Percentiles rank a stretch among this genome's conserved stretches.
These are phyloP conservation scores for Butyriboletus loyo DNA, from an alignment of 768 basidiomycete species.

Conservation along the genomic window DNA sequence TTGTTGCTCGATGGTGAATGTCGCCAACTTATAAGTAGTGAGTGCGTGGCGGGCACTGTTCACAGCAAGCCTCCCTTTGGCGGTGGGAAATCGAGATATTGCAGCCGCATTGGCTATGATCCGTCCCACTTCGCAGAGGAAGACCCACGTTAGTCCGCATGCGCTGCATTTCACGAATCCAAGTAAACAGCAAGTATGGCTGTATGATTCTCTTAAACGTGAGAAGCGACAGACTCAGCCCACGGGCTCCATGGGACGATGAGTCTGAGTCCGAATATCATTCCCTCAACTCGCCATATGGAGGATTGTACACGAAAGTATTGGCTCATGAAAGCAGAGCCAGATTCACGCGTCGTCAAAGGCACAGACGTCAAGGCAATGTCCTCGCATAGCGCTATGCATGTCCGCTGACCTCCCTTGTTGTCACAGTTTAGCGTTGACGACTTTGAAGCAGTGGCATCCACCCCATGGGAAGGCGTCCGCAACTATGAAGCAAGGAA, in stretches of 20 bases:
- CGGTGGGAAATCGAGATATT: neutral
- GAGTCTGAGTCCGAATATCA: constrained; percentile 1
- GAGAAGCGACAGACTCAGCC: too few relatives aligned
- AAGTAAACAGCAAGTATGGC: too few relatives aligned
- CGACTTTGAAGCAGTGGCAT: constrained; percentile 70
- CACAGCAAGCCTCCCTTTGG: constrained; percentile 10
- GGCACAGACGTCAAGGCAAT: constrained; percentile 81
- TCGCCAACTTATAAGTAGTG: constrained; percentile 21
- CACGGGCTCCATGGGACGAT: too few relatives aligned
- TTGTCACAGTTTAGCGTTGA: constrained; percentile 75
- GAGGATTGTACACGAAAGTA: constrained; percentile 16
- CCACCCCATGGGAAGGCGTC: constrained; percentile 86
- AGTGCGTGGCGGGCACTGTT: neutral
- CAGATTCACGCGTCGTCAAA: constrained; percentile 78
- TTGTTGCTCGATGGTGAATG: neutral
- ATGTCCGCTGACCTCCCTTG: neutral
- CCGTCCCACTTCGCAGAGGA: neutral
- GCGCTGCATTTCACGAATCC: too few relatives aligned
- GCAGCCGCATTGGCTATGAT: neutral
- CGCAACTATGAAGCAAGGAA: constrained; percentile 81
- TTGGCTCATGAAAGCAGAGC: constrained; percentile 88
- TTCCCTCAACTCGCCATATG: neutral
- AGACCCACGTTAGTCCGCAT: too few relatives aligned
- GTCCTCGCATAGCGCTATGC: constrained; percentile 1
- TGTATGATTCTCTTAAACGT: too few relatives aligned